Evolutionary conservation across 805 yeast species (phyloP).

Genomic region (Scheffersomyces ergatensis): DNA sequence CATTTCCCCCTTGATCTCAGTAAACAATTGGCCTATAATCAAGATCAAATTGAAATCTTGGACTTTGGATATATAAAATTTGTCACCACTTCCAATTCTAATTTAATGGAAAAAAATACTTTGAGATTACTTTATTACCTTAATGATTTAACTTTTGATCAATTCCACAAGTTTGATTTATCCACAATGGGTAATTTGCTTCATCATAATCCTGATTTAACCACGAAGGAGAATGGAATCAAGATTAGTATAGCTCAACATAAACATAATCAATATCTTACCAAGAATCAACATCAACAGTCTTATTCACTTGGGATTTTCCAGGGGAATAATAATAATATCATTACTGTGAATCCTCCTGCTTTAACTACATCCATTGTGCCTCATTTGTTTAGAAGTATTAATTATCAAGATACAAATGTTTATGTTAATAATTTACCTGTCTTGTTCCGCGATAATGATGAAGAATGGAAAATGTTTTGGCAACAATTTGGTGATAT

Average conservation of each 20-base stretch:
- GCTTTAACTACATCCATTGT: background rate
- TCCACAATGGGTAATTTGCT: background rate
- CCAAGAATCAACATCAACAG: too few relatives aligned
- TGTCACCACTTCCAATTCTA: background rate
- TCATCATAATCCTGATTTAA: background rate
- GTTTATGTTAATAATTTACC: constrained; percentile 69
- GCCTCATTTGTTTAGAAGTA: constrained; percentile 5
- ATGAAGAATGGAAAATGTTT: constrained; percentile 36
- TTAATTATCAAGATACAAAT: constrained; percentile 62
- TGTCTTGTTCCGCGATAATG: constrained; percentile 51
- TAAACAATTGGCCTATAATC: too few relatives aligned
- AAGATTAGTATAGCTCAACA: constrained; percentile 32
- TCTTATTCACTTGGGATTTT: too few relatives aligned
- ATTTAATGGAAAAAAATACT: constrained; percentile 46
- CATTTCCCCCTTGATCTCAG: constrained; percentile 43
- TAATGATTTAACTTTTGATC: constrained; percentile 44
- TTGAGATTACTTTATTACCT: constrained; percentile 47
- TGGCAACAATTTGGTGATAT: constrained; percentile 40
- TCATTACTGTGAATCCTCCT: too few relatives aligned
- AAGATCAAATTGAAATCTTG: too few relatives aligned
- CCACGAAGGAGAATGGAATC: constrained; percentile 6
- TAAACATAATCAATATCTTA: constrained; percentile 27
- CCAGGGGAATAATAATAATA: too few relatives aligned
- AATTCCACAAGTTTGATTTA: constrained; percentile 31
- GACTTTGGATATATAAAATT: constrained; percentile 58